Evolutionary conservation across 768 basidiomycete species (phyloP), one percentile per base, ranked within the genome.

Genomic region (Dentipellis fragilis): DNA sequence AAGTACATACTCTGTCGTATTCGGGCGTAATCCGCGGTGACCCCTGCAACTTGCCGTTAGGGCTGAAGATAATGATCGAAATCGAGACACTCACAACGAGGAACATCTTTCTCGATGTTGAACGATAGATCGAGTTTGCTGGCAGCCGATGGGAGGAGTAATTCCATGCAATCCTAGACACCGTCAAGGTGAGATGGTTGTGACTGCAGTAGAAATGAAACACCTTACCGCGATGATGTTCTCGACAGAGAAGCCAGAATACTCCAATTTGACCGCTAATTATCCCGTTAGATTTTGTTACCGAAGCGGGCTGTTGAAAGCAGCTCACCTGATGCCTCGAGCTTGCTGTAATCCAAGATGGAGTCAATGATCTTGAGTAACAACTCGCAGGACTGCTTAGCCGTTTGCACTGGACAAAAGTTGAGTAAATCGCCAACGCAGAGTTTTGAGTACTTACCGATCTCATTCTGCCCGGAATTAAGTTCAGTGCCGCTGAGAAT

Each of bases 311-410:
- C 29, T 3, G 29, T 51, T 10, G 51, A 1, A 49, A 38, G 57
- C 65, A 50, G 0, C 58, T 12, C 62, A 80, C 84, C 83, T 49
- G 83, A 86, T 17, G 85, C 87, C 65, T 89, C 87, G 1, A 87
- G 70, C 65, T 89, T 89, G 68, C 84, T 86, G 68, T 87, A 88
- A 63, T 89, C 87, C 59, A 89, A 67, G 50, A 89, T 85, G 1
- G 83, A 85, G 66, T 87, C 84, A 61, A 89, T 88, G 65, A 88
- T 87, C 84, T 86, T 86, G 53, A 88, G 68, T 21, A 89, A 68
- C 14, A 87, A 72, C 65, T 87, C 87, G 65, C 87, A 89, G 0
- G 84, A 86, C 62, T 86, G 83, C 60, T 87, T 87, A 1, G 87
- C 85, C 2, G 85, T 89, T 75, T 85, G 83, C 0, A 87, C 85